These are phyloP conservation scores for Myxozyma neotropica DNA, from an alignment of 805 yeast genomes.

Conservation along the genomic window DNA sequence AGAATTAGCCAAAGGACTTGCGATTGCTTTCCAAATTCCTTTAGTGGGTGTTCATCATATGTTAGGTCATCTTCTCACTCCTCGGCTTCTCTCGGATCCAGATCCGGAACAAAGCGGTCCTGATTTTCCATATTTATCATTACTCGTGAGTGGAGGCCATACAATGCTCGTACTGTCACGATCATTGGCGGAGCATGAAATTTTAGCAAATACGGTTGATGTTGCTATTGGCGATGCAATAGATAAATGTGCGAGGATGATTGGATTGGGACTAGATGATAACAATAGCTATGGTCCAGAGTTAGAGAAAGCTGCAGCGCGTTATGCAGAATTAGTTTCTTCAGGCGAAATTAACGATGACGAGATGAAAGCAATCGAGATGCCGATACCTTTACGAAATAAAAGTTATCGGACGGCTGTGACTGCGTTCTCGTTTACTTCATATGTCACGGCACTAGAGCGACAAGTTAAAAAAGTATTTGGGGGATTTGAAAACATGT, in stretches of 20 bases:
- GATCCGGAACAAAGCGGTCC: slow-evolving; percentile 51
- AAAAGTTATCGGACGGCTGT: slow-evolving; percentile 51
- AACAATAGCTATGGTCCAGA: slow-evolving; percentile 90
- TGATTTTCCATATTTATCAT: slow-evolving; percentile 70
- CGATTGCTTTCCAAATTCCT: slow-evolving; percentile 76
- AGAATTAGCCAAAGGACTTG: slow-evolving; percentile 81
- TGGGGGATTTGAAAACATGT: slow-evolving; percentile 7
- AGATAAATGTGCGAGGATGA: slow-evolving; percentile 86
- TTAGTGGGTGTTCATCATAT: slow-evolving; percentile 92
- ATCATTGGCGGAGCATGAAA: slow-evolving; percentile 64
- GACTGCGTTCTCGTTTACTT: slow-evolving; percentile 72
- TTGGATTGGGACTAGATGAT: slow-evolving; percentile 57
- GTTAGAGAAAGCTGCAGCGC: slow-evolving; percentile 51
- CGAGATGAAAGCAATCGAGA: neutral
- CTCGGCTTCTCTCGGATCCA: slow-evolving; percentile 47
- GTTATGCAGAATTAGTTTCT: neutral
- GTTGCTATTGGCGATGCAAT: slow-evolving; percentile 92
- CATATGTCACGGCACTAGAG: slow-evolving; percentile 63
- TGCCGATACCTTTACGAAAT: slow-evolving; percentile 53
- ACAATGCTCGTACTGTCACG: slow-evolving; percentile 78
- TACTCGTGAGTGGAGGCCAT: slow-evolving; percentile 92
- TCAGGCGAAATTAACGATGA: neutral
- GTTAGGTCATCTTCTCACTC: slow-evolving; percentile 84
- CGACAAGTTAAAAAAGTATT: slow-evolving; percentile 31
- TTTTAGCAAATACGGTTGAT: slow-evolving; percentile 69